A percentile compares a stretch with the other conserved stretches of the same genome.
Evolutionary conservation across 1,284 basidiomycete species (phyloP).

Genomic region (Sporisorium sorghi): DNA sequence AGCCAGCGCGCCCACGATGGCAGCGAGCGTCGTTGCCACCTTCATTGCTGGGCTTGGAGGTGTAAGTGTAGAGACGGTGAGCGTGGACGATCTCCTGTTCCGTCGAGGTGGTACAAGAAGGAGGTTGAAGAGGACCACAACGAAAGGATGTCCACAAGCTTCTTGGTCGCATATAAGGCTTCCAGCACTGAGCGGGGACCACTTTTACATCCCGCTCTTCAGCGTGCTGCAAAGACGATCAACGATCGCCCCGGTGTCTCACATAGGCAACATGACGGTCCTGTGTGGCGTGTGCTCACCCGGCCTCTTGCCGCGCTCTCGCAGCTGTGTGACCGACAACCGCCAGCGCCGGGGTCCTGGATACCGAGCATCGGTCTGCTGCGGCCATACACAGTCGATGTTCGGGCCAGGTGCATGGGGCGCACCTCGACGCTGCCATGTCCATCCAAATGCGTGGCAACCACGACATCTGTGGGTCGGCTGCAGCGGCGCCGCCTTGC

Average conservation of each 20-base stretch:
- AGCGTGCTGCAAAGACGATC: constrained; percentile 5
- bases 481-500: no score
- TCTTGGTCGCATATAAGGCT: no score
- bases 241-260: constrained; percentile 2
- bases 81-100: not conserved
- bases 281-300: not conserved
- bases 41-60: constrained; percentile 23
- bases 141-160: not conserved
- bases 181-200: no score
- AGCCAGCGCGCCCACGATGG: constrained; percentile 22
- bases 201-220: not conserved
- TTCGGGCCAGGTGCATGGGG: no score
- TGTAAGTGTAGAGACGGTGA: not conserved
- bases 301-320: not conserved
- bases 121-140: not conserved
- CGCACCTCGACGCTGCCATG: no score
- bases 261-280: no score
- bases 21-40: constrained; percentile 13
- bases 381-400: no score
- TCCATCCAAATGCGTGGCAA: no score
- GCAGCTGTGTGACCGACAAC: no score
- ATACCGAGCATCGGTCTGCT: no score
- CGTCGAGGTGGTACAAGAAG: not conserved
- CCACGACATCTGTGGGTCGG: no score
- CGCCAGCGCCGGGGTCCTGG: no score